A percentile compares a stretch with the other conserved stretches of the same genome.
phyloP scores from a whole-genome alignment of 2,329 filamentous ascomycete species.

The Diaporthe capsici region DNA sequence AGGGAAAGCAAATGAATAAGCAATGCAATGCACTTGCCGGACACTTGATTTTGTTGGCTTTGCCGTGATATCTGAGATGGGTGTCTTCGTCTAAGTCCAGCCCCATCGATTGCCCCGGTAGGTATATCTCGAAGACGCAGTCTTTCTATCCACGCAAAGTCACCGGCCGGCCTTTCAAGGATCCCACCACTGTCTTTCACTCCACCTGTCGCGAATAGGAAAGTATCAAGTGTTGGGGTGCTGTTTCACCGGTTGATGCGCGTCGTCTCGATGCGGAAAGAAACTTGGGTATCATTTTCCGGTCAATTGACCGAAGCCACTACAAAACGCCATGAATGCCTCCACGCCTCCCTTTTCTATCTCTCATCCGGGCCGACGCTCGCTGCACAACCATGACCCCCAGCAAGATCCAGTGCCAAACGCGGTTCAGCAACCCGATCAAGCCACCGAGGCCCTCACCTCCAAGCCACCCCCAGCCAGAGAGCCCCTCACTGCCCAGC shows the following conservation, averaged over 20 bases:
- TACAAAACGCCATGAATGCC: conserved; percentile 26
- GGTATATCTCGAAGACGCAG: neutral
- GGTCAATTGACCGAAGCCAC: conserved; percentile 10
- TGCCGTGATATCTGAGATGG: too few relatives aligned
- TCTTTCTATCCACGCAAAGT: neutral
- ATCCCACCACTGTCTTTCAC: neutral
- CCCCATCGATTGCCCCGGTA: neutral
- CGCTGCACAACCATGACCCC: too few relatives aligned
- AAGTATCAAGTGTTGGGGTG: neutral
- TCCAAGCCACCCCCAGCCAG: neutral
- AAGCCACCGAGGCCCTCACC: too few relatives aligned
- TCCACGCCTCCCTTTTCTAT: neutral
- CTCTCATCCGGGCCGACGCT: neutral
- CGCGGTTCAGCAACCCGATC: neutral
- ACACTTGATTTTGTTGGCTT: neutral
- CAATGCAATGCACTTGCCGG: neutral
- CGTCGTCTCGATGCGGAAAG: neutral
- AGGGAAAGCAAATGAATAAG: neutral
- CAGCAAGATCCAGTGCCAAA: neutral
- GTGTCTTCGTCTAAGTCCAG: neutral
- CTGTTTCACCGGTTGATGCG: neutral
- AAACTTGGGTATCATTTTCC: conserved; percentile 37
- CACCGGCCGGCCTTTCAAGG: neutral
- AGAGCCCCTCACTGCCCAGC: conserved; percentile 23
- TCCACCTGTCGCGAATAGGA: neutral